Conservation (phyloP, 192 early-diverging fungal genomes). For the Coemansia sp. region DNA sequence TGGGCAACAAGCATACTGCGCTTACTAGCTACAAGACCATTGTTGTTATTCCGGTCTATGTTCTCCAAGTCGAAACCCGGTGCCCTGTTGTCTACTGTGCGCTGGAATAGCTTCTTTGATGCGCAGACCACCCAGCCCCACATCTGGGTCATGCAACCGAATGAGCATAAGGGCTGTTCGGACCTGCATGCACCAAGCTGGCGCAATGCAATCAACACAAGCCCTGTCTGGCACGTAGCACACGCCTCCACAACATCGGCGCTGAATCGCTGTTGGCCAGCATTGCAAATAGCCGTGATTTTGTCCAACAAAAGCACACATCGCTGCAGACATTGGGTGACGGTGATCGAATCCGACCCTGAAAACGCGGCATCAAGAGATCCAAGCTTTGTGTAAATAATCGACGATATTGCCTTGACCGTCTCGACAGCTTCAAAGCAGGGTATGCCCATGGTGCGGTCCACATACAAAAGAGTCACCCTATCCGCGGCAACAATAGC, state of each 20-base stretch:
- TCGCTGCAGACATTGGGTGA: constrained; percentile 11
- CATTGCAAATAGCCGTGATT: constrained; percentile 1
- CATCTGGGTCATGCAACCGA: not conserved
- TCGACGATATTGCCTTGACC: constrained; percentile 23
- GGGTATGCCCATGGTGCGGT: not conserved
- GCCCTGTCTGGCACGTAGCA: constrained; percentile 13
- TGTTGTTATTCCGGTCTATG: not conserved
- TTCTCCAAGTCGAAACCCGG: not conserved
- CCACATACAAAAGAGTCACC: not conserved
- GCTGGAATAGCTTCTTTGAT: constrained; percentile 10
- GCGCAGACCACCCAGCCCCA: not conserved
- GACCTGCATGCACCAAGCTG: constrained; percentile 6
- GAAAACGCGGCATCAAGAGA: not conserved
- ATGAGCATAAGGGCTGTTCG: not conserved
- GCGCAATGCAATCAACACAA: constrained; percentile 30
- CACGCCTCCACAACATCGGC: constrained; percentile 9
- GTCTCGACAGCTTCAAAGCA: constrained; percentile 26
- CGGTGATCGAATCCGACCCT: not conserved
- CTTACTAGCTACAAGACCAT: constrained; percentile 7
- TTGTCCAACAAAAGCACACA: constrained; percentile 20
- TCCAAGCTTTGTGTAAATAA: constrained; percentile 37
- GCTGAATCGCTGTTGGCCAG: not conserved
- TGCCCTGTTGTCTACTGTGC: not conserved
- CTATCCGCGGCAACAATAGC: not conserved
- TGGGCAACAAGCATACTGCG: constrained; percentile 29